Evolutionary conservation across 1,284 basidiomycete genomes (phyloP).

Genomic region (Fistulinella staudtii): DNA sequence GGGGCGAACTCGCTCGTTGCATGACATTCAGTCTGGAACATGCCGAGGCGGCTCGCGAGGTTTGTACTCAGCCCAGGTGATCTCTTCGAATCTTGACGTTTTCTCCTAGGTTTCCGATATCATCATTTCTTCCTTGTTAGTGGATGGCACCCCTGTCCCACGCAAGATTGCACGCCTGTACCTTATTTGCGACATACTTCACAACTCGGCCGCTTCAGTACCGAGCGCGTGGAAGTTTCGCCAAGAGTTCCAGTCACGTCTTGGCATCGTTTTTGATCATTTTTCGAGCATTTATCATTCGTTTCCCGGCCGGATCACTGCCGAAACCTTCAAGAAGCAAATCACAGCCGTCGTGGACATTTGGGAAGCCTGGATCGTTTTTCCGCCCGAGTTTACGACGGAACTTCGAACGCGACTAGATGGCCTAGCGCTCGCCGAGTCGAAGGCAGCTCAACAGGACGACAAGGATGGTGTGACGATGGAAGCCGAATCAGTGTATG

Average conservation of each 20-base stretch:
- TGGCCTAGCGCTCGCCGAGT: slow-evolving; percentile 42
- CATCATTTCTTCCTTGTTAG: slow-evolving; percentile 77
- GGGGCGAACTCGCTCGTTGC: slow-evolving; percentile 88
- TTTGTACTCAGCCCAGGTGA: slow-evolving; percentile 30
- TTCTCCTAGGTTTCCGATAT: slow-evolving; percentile 73
- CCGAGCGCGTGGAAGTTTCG: slow-evolving; percentile 94
- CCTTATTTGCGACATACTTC: slow-evolving; percentile 95
- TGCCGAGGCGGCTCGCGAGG: slow-evolving; percentile 90
- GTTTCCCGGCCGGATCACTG: slow-evolving; percentile 89
- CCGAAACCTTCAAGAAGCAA: slow-evolving; percentile 90
- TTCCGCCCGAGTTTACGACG: slow-evolving; percentile 76
- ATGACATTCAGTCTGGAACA: slow-evolving; percentile 97
- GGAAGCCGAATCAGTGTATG: slow-evolving; percentile 34
- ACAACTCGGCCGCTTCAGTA: slow-evolving; percentile 88
- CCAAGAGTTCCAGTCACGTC: slow-evolving; percentile 82
- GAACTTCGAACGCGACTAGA: slow-evolving; percentile 71
- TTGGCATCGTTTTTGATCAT: slow-evolving; percentile 90
- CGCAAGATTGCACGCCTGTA: slow-evolving; percentile 94
- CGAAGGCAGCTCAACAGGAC: slow-evolving; percentile 28
- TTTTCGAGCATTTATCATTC: slow-evolving; percentile 89
- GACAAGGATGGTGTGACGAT: slow-evolving; percentile 30
- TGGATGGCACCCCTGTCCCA: slow-evolving; percentile 89
- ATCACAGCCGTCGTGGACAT: slow-evolving; percentile 82
- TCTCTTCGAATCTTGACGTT: slow-evolving; percentile 5
- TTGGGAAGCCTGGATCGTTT: slow-evolving; percentile 97